Conservation (phyloP, 148 eudicot genomes). For the Rhododendron williamsianum region DNA sequence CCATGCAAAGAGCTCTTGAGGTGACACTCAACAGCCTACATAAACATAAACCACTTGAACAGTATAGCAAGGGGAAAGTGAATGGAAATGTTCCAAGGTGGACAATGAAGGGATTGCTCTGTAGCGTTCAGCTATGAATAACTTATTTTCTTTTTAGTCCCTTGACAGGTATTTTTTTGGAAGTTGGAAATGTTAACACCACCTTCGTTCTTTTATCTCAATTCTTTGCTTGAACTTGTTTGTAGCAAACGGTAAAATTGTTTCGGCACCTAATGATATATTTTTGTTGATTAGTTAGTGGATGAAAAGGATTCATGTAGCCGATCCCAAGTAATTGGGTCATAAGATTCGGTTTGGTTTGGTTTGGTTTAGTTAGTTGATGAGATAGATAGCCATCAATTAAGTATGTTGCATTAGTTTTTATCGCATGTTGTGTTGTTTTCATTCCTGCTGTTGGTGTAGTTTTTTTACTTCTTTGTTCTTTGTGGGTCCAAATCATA, state of each 20-base stretch:
- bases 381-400: not conserved
- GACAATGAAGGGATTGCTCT: not conserved
- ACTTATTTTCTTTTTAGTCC: not conserved
- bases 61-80: not conserved
- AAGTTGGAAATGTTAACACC: not conserved
- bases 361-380: not conserved
- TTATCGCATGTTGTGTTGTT: not conserved
- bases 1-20: not conserved
- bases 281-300: not conserved
- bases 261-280: not conserved
- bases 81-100: not conserved
- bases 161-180: not conserved
- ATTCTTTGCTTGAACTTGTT: not conserved
- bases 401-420: not conserved
- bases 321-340: too few species aligned
- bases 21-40: not conserved
- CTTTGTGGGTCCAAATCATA: not conserved
- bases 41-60: not conserved
- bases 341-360: too few species aligned
- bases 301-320: too few species aligned
- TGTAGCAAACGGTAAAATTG: not conserved
- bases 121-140: not conserved
- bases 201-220: not conserved
- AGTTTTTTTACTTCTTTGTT: not conserved
- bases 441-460: not conserved